Evolutionary conservation across 2,329 filamentous ascomycete genomes (phyloP).

Genomic region (Epichloe coenophiala): DNA sequence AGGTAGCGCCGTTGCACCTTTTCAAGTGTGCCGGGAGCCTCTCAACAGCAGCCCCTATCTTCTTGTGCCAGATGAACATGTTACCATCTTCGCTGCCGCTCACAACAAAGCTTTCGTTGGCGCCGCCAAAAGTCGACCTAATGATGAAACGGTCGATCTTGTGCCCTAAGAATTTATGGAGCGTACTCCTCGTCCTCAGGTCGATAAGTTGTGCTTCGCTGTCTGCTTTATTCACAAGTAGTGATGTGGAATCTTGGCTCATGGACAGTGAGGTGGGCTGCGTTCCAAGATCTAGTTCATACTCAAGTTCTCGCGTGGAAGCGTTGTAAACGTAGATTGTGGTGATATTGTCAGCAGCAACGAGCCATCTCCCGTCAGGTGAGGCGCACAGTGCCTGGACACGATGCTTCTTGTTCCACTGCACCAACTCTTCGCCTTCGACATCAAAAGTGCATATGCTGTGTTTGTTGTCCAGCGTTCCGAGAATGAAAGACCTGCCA

Average conservation of each 20-base stretch:
- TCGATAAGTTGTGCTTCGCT: conserved; percentile 70
- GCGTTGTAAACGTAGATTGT: conserved; percentile 76
- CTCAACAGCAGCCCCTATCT: conserved; percentile 62
- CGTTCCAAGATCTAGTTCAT: conserved; percentile 51
- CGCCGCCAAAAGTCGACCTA: conserved; percentile 75
- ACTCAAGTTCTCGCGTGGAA: conserved; percentile 56
- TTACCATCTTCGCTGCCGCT: conserved; percentile 74
- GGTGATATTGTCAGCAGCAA: conserved; percentile 58
- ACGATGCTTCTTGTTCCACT: conserved; percentile 58
- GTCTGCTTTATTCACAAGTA: conserved; percentile 72
- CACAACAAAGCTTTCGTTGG: conserved; percentile 80
- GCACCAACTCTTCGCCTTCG: conserved; percentile 45
- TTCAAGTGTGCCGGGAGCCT: conserved; percentile 58
- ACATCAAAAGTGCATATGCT: conserved; percentile 61
- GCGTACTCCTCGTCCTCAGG: conserved; percentile 54
- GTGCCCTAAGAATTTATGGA: conserved; percentile 65
- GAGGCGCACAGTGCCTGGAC: conserved; percentile 80
- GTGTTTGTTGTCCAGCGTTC: conserved; percentile 53
- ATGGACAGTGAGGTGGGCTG: conserved; percentile 70
- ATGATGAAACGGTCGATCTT: conserved; percentile 68
- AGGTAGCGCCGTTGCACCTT: conserved; percentile 76
- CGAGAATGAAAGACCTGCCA: conserved; percentile 64
- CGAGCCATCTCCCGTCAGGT: conserved; percentile 63
- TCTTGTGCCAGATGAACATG: conserved; percentile 85
- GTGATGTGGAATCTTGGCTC: conserved; percentile 63